Conservation (phyloP, 2,329 filamentous ascomycete genomes). For the Lasiodiplodia theobromae region DNA sequence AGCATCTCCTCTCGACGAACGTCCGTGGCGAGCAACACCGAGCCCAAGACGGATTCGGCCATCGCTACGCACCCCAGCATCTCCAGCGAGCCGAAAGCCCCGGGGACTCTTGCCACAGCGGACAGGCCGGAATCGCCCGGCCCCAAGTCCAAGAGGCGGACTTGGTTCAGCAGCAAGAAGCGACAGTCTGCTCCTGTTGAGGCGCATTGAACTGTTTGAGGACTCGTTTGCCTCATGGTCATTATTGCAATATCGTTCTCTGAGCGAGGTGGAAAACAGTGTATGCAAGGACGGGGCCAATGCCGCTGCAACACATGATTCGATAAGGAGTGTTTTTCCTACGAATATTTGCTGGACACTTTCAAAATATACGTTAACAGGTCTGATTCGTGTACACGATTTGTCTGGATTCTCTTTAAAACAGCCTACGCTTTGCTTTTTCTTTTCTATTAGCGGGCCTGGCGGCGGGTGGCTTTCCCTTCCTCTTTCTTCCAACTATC, state of each 20-base stretch:
- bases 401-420: background rate
- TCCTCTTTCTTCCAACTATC: background rate
- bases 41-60: background rate
- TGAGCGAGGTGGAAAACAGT: background rate
- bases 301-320: background rate
- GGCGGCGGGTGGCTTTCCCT: background rate
- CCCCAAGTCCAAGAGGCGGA: slow-evolving; percentile 21
- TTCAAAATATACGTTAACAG: background rate
- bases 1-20: slow-evolving; percentile 11
- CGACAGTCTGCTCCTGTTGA: background rate
- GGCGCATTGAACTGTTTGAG: background rate
- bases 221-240: background rate
- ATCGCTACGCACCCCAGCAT: background rate
- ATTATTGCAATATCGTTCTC: background rate
- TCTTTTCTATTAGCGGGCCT: background rate
- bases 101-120: background rate
- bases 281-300: background rate
- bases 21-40: slow-evolving; percentile 9
- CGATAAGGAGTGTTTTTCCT: background rate
- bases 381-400: background rate
- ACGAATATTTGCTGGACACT: background rate
- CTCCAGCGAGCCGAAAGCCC: background rate
- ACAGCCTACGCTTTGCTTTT: background rate
- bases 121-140: background rate
- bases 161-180: slow-evolving; percentile 26